Evolutionary conservation across 345 rosid species (phyloP), one percentile per base, ranked within the genome.

Genomic region (Trapa bicornis): DNA sequence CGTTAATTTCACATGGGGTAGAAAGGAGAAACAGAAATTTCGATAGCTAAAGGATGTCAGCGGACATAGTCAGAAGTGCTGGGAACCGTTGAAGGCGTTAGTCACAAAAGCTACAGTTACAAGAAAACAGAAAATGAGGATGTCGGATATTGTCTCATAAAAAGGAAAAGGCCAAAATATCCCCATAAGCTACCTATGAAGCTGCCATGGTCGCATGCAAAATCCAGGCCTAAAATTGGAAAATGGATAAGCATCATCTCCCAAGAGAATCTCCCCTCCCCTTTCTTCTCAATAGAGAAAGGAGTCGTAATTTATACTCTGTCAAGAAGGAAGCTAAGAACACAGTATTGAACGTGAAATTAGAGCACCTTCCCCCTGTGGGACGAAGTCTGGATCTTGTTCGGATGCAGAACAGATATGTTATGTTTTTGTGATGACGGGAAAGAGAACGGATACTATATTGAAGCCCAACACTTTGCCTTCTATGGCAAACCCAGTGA

Each of bases 171-270:
- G 58, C 68, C 2, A 58, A 69, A 73, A 72, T 69, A 73, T 66
- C 76, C 68, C 76, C 69, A 67, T 53, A 48, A 53, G 53, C 65
- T 68, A 73, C 72, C 15, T 42, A 13, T 16, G 56, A 35, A 58
- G 15, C 29, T 29, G 56, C 54, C 17, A 52, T 6, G 4, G 29
- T 52, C 16, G 29, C 1, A 16, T 15, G n/a, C 57, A 52, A 15
- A 52, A 52, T 22, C 57, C 16, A 52, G 57, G 57, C 29, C 57
- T 52, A 52, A 52, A 52, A 52, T 7, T 15, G 57, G 57, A 16
- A 42, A 52, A 52, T 52, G n/a, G 11, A 15, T 17, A 15, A 52
- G n/a, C 16, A 52, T 52, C 13, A 17, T 0, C 57, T 52, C 57
- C 4, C 3, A 15, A 52, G 13, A 22, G 22, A 16, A 52, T 52